Percentiles rank a stretch among this genome's conserved stretches.
phyloP scores from a whole-genome alignment of 192 early-diverging fungal genomes.

The Backusella psychrophila region DNA sequence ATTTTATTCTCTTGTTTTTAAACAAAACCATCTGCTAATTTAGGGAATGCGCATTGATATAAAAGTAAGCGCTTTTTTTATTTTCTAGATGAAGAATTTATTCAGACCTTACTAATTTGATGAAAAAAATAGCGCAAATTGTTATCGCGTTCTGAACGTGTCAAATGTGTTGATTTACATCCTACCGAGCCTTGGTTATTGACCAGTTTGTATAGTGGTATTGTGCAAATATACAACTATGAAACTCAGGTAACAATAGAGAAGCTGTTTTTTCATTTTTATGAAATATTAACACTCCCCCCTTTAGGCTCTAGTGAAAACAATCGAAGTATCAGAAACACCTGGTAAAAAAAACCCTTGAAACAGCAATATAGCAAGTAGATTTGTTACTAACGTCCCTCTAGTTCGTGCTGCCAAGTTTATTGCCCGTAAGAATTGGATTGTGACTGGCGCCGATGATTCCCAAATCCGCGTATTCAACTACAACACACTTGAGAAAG shows the following conservation, averaged over 20 bases:
- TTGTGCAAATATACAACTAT: conserved; percentile 97
- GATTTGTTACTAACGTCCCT: not conserved
- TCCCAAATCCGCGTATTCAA: conserved; percentile 98
- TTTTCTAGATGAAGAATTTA: not conserved
- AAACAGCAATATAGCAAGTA: no score
- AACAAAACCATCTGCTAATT: not conserved
- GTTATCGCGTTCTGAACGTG: conserved; percentile 83
- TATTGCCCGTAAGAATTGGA: conserved; percentile 95
- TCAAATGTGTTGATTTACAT: conserved; percentile 98
- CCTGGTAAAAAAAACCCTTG: conserved; percentile 62
- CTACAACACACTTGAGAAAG: conserved; percentile 99
- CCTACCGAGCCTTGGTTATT: conserved; percentile 99
- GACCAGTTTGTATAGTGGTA: conserved; percentile 93
- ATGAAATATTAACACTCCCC: conserved; percentile 54
- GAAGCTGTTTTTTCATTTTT: conserved; percentile 41
- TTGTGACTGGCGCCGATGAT: conserved; percentile 96
- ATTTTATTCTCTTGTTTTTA: not conserved
- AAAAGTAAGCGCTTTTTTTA: conserved; percentile 10
- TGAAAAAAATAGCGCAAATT: conserved; percentile 52
- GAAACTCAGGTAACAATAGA: conserved; percentile 81
- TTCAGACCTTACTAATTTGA: not conserved
- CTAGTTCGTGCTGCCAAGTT: conserved; percentile 97
- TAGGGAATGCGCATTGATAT: conserved; percentile 26
- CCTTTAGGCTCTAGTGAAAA: conserved; percentile 86
- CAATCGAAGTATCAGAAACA: conserved; percentile 93